These are phyloP conservation scores for Aspergillus pseudotamarii DNA, from an alignment of 2,329 filamentous ascomycete genomes.

Conservation along the genomic window DNA sequence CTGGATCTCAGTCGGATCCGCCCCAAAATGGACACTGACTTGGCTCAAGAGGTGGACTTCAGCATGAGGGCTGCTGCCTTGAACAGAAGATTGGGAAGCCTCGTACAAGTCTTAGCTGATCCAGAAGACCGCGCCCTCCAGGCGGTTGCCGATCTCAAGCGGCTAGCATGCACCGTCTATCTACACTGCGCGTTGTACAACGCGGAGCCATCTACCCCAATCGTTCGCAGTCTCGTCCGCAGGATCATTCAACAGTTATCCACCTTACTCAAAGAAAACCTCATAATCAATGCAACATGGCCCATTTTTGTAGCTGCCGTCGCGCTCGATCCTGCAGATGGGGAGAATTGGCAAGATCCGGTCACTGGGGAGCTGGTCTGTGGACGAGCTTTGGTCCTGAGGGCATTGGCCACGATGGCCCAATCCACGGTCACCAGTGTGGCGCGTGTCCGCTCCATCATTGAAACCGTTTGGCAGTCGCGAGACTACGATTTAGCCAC, in stretches of 20 bases:
- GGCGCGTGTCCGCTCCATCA: slow-evolving; percentile 39
- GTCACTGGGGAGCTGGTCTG: neutral
- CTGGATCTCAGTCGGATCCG: neutral
- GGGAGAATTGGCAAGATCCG: slow-evolving; percentile 32
- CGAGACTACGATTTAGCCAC: slow-evolving; percentile 27
- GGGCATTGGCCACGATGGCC: slow-evolving; percentile 4
- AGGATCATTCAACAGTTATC: neutral
- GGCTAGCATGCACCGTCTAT: slow-evolving; percentile 3
- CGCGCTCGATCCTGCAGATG: slow-evolving; percentile 37
- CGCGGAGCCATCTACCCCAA: neutral
- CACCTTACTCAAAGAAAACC: neutral
- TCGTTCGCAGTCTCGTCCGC: neutral
- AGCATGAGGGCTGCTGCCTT: neutral
- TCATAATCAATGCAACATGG: slow-evolving; percentile 20
- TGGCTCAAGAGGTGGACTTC: neutral
- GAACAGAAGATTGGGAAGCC: neutral
- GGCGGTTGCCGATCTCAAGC: slow-evolving; percentile 2
- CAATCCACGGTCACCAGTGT: slow-evolving; percentile 32
- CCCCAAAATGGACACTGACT: neutral
- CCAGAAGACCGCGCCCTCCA: neutral
- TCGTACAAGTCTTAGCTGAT: neutral
- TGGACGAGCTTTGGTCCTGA: neutral
- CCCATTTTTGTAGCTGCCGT: slow-evolving; percentile 30
- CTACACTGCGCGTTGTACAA: slow-evolving; percentile 1
- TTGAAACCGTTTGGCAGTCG: slow-evolving; percentile 43